Evolutionary conservation across 495 filamentous ascomycete genomes (phyloP).

Genomic region (Choiromyces venosus): DNA sequence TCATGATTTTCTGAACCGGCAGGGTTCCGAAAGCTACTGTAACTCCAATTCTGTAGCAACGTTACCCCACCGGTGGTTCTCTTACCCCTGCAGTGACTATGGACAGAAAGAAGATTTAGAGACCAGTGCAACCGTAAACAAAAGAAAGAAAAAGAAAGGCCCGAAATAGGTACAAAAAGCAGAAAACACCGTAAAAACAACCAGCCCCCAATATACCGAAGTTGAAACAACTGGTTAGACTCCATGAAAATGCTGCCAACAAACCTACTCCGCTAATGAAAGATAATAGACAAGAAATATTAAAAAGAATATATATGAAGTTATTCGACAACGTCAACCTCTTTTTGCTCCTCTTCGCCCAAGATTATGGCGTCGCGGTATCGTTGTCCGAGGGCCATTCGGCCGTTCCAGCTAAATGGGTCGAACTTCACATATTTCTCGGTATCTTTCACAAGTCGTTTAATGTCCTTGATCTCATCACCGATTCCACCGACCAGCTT

Average conservation of each 20-base stretch:
- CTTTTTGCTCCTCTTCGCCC: constrained; percentile 37
- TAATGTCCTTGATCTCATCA: constrained; percentile 42
- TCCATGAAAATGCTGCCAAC: constrained; percentile 31
- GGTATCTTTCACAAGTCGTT: constrained; percentile 40
- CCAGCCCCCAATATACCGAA: constrained; percentile 24
- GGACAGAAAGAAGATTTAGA: constrained; percentile 12
- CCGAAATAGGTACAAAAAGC: constrained; percentile 19
- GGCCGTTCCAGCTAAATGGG: constrained; percentile 37
- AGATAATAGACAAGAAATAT: constrained; percentile 26
- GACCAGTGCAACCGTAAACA: constrained; percentile 28
- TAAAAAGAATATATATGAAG: constrained; percentile 24
- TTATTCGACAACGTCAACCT: constrained; percentile 29
- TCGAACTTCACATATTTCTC: constrained; percentile 39
- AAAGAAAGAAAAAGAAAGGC: constrained; percentile 23
- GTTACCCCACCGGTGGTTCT: constrained; percentile 8
- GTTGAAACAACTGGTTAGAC: constrained; percentile 35
- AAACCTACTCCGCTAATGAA: constrained; percentile 25
- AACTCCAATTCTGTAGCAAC: background rate
- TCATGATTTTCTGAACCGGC: background rate
- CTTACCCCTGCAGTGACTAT: constrained; percentile 19
- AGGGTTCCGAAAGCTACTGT: background rate
- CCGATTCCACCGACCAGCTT: constrained; percentile 42
- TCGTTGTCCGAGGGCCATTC: constrained; percentile 35
- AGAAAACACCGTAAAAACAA: constrained; percentile 31
- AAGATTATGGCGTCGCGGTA: constrained; percentile 36